Percentiles rank a stretch among this genome's conserved stretches.
Conservation (phyloP, 257 asterid species). For the Nicotiana tabacum region DNA sequence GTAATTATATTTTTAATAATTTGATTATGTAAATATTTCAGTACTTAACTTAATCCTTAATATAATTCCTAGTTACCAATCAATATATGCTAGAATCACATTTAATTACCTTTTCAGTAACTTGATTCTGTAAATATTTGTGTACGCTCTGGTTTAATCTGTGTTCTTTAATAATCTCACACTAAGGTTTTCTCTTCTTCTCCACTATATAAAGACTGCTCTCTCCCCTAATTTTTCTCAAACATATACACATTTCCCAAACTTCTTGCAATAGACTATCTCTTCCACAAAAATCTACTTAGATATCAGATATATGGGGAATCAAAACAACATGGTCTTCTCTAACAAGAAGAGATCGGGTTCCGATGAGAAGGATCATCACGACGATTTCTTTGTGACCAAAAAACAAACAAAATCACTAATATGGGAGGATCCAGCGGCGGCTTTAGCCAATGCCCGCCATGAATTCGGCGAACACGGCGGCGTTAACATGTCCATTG, state of each 20-base stretch:
- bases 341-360: conserved; percentile 44
- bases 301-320: conserved; percentile 39
- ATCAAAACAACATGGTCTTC: neutral
- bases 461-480: conserved; percentile 99
- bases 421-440: conserved; percentile 62
- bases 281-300: neutral
- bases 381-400: conserved; percentile 26
- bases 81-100: too few relatives aligned
- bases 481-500: conserved; percentile 98
- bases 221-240: neutral
- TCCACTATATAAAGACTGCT: too few relatives aligned
- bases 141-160: neutral
- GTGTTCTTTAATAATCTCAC: neutral
- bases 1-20: too few relatives aligned
- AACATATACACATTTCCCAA: neutral
- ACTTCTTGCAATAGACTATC: neutral
- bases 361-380: conserved; percentile 42
- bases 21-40: too few relatives aligned
- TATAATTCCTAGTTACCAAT: too few relatives aligned
- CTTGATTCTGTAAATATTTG: too few relatives aligned
- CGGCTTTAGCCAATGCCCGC: conserved; percentile 74
- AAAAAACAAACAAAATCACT: conserved; percentile 36
- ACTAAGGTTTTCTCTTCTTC: too few relatives aligned
- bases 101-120: too few relatives aligned
- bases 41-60: too few relatives aligned